Evolutionary conservation across 768 basidiomycete species (phyloP).

Genomic region (Cystofilobasidium ferigula): DNA sequence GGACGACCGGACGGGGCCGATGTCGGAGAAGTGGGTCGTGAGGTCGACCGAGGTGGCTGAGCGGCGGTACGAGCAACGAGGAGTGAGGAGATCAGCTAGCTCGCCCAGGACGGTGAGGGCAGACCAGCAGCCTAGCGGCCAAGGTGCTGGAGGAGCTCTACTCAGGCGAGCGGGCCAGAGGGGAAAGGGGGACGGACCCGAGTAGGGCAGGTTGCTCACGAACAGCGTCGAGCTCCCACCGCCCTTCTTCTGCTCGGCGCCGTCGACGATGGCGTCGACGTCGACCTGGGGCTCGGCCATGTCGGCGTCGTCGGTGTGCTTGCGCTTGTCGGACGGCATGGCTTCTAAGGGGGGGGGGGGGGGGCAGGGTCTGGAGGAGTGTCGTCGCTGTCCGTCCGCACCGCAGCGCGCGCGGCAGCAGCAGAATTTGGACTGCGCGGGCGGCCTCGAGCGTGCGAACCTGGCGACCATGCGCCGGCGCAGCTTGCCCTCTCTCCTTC

Average conservation of each 20-base stretch:
- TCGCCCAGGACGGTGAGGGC: no score
- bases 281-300: constrained; percentile 1
- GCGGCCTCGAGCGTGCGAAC: no score
- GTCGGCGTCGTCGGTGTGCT: not conserved
- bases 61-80: not conserved
- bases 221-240: constrained; percentile 58
- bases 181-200: constrained; percentile 30
- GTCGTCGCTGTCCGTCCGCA: not conserved
- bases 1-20: constrained; percentile 84
- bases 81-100: not conserved
- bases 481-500: no score
- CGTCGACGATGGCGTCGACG: constrained; percentile 5
- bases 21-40: constrained; percentile 83
- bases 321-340: constrained; percentile 3
- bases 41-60: constrained; percentile 75
- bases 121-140: not conserved
- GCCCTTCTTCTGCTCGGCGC: constrained; percentile 24
- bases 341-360: not conserved
- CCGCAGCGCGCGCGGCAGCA: not conserved
- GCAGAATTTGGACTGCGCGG: no score
- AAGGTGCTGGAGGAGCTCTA: not conserved
- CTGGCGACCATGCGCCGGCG: no score
- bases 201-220: constrained; percentile 83
- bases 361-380: not conserved
- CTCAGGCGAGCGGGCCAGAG: not conserved